These are phyloP conservation scores for Aspergillus brasiliensis DNA, from an alignment of 2,329 filamentous ascomycete genomes.

Conservation along the genomic window DNA sequence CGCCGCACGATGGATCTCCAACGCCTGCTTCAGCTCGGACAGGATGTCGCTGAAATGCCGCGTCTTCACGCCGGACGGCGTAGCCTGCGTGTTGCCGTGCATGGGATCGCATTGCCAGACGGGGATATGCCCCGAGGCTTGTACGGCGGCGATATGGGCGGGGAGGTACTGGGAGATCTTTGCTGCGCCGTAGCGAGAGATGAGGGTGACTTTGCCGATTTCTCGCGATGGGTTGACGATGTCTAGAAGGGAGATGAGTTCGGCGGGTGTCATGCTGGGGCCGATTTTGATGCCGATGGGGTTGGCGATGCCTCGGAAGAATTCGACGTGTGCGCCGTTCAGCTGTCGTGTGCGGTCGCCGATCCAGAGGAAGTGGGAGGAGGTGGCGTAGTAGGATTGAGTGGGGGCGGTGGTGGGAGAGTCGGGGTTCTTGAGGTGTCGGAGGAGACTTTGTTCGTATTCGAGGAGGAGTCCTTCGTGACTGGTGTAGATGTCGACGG, in stretches of 20 bases:
- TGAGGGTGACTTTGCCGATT: conserved; percentile 90
- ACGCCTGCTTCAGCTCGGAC: conserved; percentile 77
- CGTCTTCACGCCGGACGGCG: conserved; percentile 82
- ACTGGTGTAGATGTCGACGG: conserved; percentile 91
- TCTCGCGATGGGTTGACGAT: conserved; percentile 81
- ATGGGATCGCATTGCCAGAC: conserved; percentile 99
- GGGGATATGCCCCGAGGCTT: conserved; percentile 72
- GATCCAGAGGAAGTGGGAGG: conserved; percentile 97
- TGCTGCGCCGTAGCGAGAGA: conserved; percentile 86
- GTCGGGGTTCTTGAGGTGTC: conserved; percentile 67
- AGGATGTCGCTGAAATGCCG: conserved; percentile 89
- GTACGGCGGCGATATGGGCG: conserved; percentile 83
- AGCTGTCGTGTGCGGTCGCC: conserved; percentile 94
- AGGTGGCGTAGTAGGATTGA: conserved; percentile 86
- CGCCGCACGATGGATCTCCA: conserved; percentile 80
- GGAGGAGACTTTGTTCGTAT: conserved; percentile 87
- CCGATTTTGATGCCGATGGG: conserved; percentile 97
- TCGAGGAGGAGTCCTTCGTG: conserved; percentile 93
- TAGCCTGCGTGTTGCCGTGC: conserved; percentile 78
- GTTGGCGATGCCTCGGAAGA: conserved; percentile 94
- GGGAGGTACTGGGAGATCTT: conserved; percentile 77
- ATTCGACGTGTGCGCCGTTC: conserved; percentile 92
- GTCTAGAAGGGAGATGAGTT: conserved; percentile 78
- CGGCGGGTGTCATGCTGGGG: conserved; percentile 74
- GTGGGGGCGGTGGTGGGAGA: conserved; percentile 54